These are phyloP conservation scores for Lolium rigidum DNA, from an alignment of 176 grass and related monocot species.

Conservation along the genomic window DNA sequence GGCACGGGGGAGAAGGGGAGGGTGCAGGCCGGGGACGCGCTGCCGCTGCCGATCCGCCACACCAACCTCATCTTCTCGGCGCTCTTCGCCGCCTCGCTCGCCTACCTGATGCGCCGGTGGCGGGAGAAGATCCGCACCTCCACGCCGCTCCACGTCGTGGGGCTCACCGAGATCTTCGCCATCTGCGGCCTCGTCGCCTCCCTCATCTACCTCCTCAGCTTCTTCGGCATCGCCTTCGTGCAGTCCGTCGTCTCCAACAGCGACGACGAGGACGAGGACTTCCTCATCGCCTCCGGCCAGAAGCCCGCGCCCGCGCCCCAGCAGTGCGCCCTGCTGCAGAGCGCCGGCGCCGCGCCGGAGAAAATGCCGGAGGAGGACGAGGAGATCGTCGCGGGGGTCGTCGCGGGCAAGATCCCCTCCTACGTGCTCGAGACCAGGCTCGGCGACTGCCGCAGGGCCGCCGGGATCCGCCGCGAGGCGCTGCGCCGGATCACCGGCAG, in stretches of 20 bases:
- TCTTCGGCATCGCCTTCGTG: constrained; percentile 85
- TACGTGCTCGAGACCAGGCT: constrained; percentile 69
- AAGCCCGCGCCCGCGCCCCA: neutral
- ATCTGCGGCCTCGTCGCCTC: constrained; percentile 62
- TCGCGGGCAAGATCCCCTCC: constrained; percentile 63
- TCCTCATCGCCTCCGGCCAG: constrained; percentile 29
- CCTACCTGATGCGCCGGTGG: constrained; percentile 84
- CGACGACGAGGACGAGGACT: constrained; percentile 82
- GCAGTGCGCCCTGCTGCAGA: constrained; percentile 50
- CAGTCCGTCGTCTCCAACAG: constrained; percentile 77
- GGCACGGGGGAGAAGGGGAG: constrained; percentile 25
- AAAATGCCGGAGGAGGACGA: constrained; percentile 66
- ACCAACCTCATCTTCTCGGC: constrained; percentile 71
- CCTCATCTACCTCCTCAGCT: constrained; percentile 80
- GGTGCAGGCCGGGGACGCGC: constrained; percentile 62
- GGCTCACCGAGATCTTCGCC: constrained; percentile 23
- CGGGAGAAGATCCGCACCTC: constrained; percentile 76
- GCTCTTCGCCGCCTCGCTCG: constrained; percentile 66
- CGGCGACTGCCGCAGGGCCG: constrained; percentile 65
- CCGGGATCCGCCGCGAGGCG: constrained; percentile 68
- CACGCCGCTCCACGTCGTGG: constrained; percentile 73
- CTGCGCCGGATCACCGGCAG: constrained; percentile 68
- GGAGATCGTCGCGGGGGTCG: constrained; percentile 58
- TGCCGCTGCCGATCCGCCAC: constrained; percentile 73
- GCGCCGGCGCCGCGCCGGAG: constrained; percentile 19